Evolutionary conservation across 129 eudicot genomes (phyloP), one percentile per base, ranked within the genome.

Genomic region (Flaveria ramosissima): DNA sequence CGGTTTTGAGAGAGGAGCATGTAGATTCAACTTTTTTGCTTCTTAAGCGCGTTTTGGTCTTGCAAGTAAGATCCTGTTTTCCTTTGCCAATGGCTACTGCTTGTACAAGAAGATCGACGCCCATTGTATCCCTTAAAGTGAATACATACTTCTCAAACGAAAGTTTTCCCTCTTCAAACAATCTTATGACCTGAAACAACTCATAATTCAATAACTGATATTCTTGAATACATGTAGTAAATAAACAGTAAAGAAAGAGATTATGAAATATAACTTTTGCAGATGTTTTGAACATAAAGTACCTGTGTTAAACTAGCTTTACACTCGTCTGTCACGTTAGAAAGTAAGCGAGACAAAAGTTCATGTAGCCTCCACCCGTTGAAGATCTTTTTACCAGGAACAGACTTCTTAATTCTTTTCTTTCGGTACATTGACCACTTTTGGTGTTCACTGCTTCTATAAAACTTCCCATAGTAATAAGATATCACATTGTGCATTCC

Each of bases 1-100:
- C 68, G 26, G 76, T 70, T 69, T 84, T 62, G 36, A 86, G 85
- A 16, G 83, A 72, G 15, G 86, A 78, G 17, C 88, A 48, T 10
- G 57, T 9, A 10, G 56, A 30, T 23, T 64, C 14, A 65, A 50
- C 24, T 16, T 80, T 80, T 67, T 73, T 80, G 80, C 27, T 65
- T 59, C 64, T 73, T 8, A 66, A 23, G 3, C 68, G 68, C 21
- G 23, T 53, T 4, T 39, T 73, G 26, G 68, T 61, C 63, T 30
- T 80, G 11, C 30, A 24, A 10, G 85, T 71, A 39, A 86, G 86
- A 52, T 88, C 90, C 23, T 70, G 83, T 68, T 88, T 84, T 66
- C 82, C 86, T 77, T 81, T 81, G 46, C 93, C 93, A 68, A 88
- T 83, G 39, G 86, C 86, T 68, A 81, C 79, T 36, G 87, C 88